Conservation (phyloP, 2,329 filamentous ascomycete genomes). For the Atkinsonella texensis region DNA sequence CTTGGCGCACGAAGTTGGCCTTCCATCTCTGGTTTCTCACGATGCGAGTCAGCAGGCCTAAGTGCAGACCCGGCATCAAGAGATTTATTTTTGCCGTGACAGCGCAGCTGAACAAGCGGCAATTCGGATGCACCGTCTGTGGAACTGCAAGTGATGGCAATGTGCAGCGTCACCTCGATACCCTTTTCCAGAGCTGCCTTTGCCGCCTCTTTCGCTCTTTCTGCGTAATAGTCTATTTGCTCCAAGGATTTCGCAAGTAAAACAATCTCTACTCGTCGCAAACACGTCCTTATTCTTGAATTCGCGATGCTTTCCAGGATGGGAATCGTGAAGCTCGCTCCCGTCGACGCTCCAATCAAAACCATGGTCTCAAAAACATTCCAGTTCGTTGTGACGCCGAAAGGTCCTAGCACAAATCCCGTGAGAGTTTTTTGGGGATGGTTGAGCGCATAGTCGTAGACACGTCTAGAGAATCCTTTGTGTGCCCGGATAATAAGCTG, state of each 20-base stretch:
- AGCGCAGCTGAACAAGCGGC: constrained; percentile 3
- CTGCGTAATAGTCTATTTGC: constrained; percentile 43
- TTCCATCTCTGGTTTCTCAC: background rate
- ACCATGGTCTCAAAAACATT: constrained; percentile 47
- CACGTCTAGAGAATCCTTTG: constrained; percentile 41
- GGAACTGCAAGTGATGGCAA: constrained; percentile 37
- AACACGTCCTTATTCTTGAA: constrained; percentile 30
- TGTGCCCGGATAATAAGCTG: constrained; percentile 46
- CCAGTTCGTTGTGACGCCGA: constrained; percentile 42
- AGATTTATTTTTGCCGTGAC: background rate
- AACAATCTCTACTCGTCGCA: constrained; percentile 40
- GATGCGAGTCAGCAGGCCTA: background rate
- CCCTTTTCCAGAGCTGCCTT: constrained; percentile 28
- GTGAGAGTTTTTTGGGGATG: constrained; percentile 18
- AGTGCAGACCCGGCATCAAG: background rate
- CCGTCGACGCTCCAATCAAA: constrained; percentile 49
- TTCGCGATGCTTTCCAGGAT: constrained; percentile 44
- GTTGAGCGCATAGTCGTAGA: constrained; percentile 34
- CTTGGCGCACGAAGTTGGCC: background rate
- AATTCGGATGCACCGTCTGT: constrained; percentile 2
- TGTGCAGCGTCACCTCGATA: constrained; percentile 37
- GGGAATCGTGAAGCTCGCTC: constrained; percentile 49
- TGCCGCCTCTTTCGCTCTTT: constrained; percentile 33
- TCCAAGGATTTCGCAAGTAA: constrained; percentile 38
- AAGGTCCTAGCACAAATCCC: constrained; percentile 42